Evolutionary conservation across 2,329 filamentous ascomycete genomes (phyloP), one percentile per base, ranked within the genome.

Genomic region (Didymosphaeria variabile): DNA sequence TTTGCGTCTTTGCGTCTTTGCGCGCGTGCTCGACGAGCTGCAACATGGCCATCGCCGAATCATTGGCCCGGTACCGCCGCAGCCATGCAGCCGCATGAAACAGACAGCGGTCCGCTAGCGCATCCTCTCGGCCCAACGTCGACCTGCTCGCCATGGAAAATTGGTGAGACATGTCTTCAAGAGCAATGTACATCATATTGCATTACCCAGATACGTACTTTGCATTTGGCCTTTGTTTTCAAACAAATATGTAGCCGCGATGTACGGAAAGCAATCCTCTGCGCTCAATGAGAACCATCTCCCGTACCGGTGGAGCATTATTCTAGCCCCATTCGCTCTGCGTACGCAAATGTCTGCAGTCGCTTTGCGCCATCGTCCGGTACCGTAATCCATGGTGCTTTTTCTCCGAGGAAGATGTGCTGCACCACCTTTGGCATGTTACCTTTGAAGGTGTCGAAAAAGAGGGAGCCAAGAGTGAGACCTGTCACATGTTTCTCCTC

Each of bases 351-450:
- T 21, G 50, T 44, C 8, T 66, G 65, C 67, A 67, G 66, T 9
- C 69, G 66, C 52, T 73, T 67, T 6, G 66, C 66, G 2, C 74
- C 71, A 54, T 77, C 73, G 12, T 75, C 73, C 13, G 70, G 63
- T 13, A 75, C 57, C 19, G 63, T 49, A 10, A 72, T 56, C 74
- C 75, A 78, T 0, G 69, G 63, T 29, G 73, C 76, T 53, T 73
- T 78, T 62, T 83, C 81, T 36, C 72, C 69, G 5, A 84, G 58
- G 59, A 80, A 85, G 13, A 85, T 83, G 71, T 85, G 81, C 58
- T 68, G 65, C 26, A 65, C 67, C 2, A 76, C 68, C 32, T 72
- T 69, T 15, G 74, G 72, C 51, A 70, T 52, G 46, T 64, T 64
- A 6, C 73, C 74, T 49, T 70, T 75, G 19, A 81, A 64, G 26